Conservation (phyloP, 78 protist genomes). For the Chrysochromulina parva region DNA sequence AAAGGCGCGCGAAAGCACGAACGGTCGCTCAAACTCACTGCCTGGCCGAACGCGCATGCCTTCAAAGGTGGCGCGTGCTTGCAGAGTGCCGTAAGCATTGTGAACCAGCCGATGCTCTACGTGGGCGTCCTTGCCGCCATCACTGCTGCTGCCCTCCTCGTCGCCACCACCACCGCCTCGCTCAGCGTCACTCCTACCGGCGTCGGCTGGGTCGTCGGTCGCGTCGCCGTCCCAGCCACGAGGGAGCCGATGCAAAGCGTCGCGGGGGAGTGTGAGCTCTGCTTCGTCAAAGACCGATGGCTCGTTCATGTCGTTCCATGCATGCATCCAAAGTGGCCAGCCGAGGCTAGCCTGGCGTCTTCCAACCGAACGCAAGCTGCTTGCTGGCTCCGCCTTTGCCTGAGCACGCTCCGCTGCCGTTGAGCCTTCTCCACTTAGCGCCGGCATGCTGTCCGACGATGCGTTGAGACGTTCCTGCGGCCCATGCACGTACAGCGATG, state of each 20-base stretch:
- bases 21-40: constrained; percentile 68
- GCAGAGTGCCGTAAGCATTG: constrained; percentile 91
- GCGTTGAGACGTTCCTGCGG: too few species aligned
- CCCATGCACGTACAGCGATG: not conserved
- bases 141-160: too few species aligned
- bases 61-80: constrained; percentile 55
- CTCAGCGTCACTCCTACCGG: too few species aligned
- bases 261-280: constrained; percentile 94
- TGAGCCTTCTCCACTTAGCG: too few species aligned
- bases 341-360: too few species aligned
- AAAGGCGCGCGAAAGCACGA: constrained; percentile 95
- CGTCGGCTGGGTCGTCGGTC: not conserved
- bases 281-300: constrained; percentile 97
- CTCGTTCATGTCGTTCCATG: constrained; percentile 99
- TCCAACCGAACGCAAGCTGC: too few species aligned
- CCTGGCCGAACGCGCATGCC: not conserved
- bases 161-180: too few species aligned
- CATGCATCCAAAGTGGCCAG: constrained; percentile 61
- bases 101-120: constrained; percentile 95
- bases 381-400: too few species aligned
- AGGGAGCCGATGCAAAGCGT: constrained; percentile 59
- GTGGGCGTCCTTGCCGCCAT: not conserved
- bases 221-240: not conserved
- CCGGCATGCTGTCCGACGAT: too few species aligned
- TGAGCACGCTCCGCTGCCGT: too few species aligned